phyloP scores from a whole-genome alignment of 129 eudicot species.

The Glebionis coronaria region DNA sequence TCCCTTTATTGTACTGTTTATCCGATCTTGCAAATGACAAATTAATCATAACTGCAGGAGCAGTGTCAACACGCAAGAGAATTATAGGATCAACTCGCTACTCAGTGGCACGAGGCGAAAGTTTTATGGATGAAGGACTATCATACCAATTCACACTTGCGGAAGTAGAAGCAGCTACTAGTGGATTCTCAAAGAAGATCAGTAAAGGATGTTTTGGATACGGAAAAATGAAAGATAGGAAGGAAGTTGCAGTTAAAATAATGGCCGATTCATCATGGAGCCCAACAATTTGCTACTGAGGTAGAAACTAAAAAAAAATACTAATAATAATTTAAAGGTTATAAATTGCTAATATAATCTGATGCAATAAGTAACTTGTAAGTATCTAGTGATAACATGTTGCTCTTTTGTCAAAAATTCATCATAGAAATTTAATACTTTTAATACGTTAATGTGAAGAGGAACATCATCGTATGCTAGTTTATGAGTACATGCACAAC shows the following conservation, averaged over 20 bases:
- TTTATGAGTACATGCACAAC: conserved; percentile 98
- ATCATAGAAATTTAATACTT: conserved; percentile 94
- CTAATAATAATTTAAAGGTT: too few species aligned
- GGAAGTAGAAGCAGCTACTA: conserved; percentile 86
- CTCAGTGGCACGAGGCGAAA: conserved; percentile 57
- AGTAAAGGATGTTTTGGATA: conserved; percentile 98
- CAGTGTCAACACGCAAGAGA: conserved; percentile 51
- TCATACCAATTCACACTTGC: conserved; percentile 66
- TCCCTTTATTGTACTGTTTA: neutral
- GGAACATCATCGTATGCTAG: conserved; percentile 83
- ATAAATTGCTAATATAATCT: too few species aligned
- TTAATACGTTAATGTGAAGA: conserved; percentile 96
- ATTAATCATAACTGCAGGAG: conserved; percentile 32
- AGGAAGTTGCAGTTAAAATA: conserved; percentile 87
- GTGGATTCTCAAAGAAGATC: conserved; percentile 60
- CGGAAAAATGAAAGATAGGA: conserved; percentile 86
- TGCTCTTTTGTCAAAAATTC: conserved; percentile 89
- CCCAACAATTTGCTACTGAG: conserved; percentile 91
- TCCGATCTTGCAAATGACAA: conserved; percentile 17
- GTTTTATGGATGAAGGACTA: conserved; percentile 77
- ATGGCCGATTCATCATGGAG: conserved; percentile 93
- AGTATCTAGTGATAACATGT: conserved; percentile 52
- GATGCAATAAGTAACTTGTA: conserved; percentile 12
- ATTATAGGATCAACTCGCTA: conserved; percentile 49
- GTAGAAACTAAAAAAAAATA: too few species aligned